Percentiles rank a stretch among this genome's conserved stretches.
phyloP scores from a whole-genome alignment of 1,284 basidiomycete species.

The Schizophyllum amplum region DNA sequence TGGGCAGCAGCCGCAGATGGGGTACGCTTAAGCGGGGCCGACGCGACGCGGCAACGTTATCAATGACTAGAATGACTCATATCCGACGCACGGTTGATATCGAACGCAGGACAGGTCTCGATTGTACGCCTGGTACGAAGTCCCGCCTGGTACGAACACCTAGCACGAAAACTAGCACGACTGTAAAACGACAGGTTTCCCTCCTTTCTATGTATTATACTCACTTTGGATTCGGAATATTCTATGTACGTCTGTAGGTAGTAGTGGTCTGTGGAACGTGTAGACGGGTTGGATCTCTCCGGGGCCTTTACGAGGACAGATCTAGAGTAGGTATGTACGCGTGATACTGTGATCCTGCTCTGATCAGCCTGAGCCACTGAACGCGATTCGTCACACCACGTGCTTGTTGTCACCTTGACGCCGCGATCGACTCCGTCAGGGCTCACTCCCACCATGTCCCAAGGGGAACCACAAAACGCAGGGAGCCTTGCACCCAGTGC shows the following conservation, averaged over 20 bases:
- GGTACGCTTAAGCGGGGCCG: neutral
- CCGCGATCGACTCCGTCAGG: no score
- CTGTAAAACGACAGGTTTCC: neutral
- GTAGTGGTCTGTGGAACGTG: neutral
- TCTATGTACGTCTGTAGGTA: neutral
- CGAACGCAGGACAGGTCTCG: no score
- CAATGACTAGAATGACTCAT: neutral
- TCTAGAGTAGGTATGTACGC: no score
- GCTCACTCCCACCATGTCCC: no score
- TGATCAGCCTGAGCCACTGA: no score
- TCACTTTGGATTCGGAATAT: neutral
- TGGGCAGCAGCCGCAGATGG: neutral
- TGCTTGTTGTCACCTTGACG: no score
- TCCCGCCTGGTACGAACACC: neutral
- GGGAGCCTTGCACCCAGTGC: no score
- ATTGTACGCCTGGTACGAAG: neutral
- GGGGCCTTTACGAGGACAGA: no score
- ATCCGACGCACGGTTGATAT: neutral
- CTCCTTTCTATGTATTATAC: neutral
- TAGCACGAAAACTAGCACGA: neutral
- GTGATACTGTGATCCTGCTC: no score
- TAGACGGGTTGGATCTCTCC: neutral
- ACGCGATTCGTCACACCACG: no score
- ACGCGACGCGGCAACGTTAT: no score
- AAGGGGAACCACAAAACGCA: no score